Conservation (phyloP, 2,329 filamentous ascomycete genomes). For the Epicoccum sorghinum region DNA sequence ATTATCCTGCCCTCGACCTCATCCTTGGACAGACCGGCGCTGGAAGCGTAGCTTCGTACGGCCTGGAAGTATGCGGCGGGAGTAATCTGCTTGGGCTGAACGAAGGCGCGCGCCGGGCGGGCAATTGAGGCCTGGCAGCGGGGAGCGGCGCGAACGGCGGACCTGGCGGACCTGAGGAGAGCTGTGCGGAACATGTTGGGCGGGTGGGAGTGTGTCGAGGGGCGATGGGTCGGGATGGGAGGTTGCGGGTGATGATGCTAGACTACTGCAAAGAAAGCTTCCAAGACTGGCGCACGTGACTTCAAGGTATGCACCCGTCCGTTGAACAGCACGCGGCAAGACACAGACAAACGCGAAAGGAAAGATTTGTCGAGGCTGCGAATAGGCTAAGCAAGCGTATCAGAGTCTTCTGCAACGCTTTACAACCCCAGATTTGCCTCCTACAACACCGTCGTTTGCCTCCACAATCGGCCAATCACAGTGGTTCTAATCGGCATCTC, state of each 20-base stretch:
- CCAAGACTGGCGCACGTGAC: constrained; percentile 6
- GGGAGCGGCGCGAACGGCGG: constrained; percentile 50
- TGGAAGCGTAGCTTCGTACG: constrained; percentile 86
- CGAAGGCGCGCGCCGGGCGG: constrained; percentile 66
- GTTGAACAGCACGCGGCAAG: background rate
- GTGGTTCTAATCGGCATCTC: constrained; percentile 30
- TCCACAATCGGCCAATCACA: constrained; percentile 42
- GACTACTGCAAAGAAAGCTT: constrained; percentile 26
- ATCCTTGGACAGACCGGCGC: constrained; percentile 75
- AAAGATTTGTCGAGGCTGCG: background rate
- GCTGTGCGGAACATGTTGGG: constrained; percentile 87
- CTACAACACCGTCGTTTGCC: constrained; percentile 17
- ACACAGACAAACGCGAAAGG: background rate
- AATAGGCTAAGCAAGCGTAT: background rate
- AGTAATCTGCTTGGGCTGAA: constrained; percentile 64
- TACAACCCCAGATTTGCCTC: constrained; percentile 18
- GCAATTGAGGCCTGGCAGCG: constrained; percentile 57
- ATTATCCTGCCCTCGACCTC: constrained; percentile 93
- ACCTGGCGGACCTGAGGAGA: constrained; percentile 76
- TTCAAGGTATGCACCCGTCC: background rate
- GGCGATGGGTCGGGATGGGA: constrained; percentile 27
- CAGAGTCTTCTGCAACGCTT: background rate
- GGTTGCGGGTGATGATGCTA: constrained; percentile 28
- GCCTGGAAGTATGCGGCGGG: constrained; percentile 70
- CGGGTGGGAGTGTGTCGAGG: constrained; percentile 25